phyloP scores from a whole-genome alignment of 176 grass and related monocot species.

The Bothriochloa decipiens region DNA sequence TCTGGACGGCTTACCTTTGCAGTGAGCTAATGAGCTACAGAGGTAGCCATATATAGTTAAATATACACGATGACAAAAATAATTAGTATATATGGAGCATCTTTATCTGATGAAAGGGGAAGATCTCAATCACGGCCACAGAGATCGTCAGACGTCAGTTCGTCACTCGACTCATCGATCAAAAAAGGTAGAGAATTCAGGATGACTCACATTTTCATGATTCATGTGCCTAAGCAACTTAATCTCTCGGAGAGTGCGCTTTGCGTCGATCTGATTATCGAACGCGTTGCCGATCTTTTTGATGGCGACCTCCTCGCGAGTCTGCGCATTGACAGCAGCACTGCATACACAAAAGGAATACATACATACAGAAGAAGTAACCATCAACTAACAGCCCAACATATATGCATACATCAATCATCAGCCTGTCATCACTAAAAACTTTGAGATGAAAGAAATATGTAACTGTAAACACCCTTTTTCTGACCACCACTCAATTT shows the following conservation, averaged over 20 bases:
- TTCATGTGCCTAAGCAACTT: conserved; percentile 96
- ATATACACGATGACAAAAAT: background rate
- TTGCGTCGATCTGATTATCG: conserved; percentile 93
- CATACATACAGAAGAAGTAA: background rate
- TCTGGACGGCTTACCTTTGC: conserved; percentile 55
- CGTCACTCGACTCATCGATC: background rate
- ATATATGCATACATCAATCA: too few species aligned
- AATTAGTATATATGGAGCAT: background rate
- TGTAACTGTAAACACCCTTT: too few species aligned
- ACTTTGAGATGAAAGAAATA: too few species aligned
- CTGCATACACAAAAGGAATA: conserved; percentile 43
- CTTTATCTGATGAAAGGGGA: background rate
- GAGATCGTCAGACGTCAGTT: too few species aligned
- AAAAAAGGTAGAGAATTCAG: background rate
- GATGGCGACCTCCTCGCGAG: conserved; percentile 84
- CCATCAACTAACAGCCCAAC: background rate
- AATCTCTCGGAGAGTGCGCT: conserved; percentile 93
- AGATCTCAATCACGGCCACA: background rate
- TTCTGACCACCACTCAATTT: too few species aligned
- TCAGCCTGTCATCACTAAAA: too few species aligned
- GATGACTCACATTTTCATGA: conserved; percentile 84
- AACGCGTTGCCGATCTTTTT: conserved; percentile 99
- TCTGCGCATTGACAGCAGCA: conserved; percentile 86
- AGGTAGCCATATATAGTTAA: conserved; percentile 45
- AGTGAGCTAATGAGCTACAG: conserved; percentile 44